phyloP scores from a whole-genome alignment of 371 early-diverging fungal genomes.

The Synchytrium microbalum region DNA sequence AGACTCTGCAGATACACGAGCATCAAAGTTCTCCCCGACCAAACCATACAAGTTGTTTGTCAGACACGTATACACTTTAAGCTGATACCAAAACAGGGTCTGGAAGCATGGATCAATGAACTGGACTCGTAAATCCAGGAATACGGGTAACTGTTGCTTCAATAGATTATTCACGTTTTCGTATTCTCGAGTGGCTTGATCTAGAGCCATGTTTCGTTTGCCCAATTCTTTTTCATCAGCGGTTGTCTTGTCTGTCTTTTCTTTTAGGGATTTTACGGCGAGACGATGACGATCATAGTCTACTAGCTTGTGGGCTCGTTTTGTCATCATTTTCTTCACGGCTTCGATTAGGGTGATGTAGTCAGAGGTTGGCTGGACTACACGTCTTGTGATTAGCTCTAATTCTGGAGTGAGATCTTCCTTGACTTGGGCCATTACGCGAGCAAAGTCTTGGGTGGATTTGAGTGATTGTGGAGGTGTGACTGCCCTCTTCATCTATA shows the following conservation, averaged over 20 bases:
- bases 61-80: conserved; percentile 50
- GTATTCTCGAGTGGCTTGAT: conserved; percentile 68
- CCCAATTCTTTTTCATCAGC: conserved; percentile 66
- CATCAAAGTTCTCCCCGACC: neutral
- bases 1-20: too few species aligned
- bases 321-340: conserved; percentile 65
- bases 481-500: too few species aligned
- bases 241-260: conserved; percentile 54
- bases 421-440: conserved; percentile 50
- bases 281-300: conserved; percentile 76
- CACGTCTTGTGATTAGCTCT: conserved; percentile 61
- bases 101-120: conserved; percentile 71
- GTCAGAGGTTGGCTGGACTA: conserved; percentile 62
- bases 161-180: conserved; percentile 58
- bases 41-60: conserved; percentile 10
- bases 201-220: conserved; percentile 53
- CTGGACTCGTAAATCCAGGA: conserved; percentile 44
- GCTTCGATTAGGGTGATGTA: conserved; percentile 53
- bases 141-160: conserved; percentile 59
- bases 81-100: conserved; percentile 59
- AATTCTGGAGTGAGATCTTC: conserved; percentile 60
- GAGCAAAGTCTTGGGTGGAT: conserved; percentile 56
- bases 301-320: conserved; percentile 71
- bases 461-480: conserved; percentile 52
- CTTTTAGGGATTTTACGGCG: conserved; percentile 55